Evolutionary conservation across 805 yeast genomes (phyloP), one percentile per base, ranked within the genome.

Genomic region (Hanseniaspora thailandica): DNA sequence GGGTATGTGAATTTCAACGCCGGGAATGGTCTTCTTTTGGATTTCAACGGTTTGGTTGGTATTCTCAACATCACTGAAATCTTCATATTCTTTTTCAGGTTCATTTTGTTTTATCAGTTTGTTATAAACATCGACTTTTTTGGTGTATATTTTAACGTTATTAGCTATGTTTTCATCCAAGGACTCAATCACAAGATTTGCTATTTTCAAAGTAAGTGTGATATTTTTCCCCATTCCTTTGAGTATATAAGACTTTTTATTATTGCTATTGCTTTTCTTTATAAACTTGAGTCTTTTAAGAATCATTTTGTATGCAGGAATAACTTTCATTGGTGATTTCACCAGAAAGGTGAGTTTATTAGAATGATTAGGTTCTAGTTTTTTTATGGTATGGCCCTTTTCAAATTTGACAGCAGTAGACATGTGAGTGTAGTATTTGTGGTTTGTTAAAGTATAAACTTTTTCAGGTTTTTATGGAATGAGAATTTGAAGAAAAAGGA

Each of bases 361-460:
- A 8, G n/a, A 33, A 81, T 72, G 54, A 84, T 69, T 59, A 81
- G 84, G n/a, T 63, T 67, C 2, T 93, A 94, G 4, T 88, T 84
- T 2, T 95, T 71, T 66, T 87, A 90, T 31, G 88, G 73, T 65
- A 89, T 88, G 83, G 86, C 81, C 59, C 84, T 82, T 2, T 94
- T 85, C 76, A 9, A 69, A 60, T 25, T 57, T 60, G 5, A 74
- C 71, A 8, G 15, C 22, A 19, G 40, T 19, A 9, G 7, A 7
- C 15, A n/a, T 34, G 17, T 30, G 9, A 28, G 6, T 28, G 33
- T 30, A 13, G 33, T 30, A 10, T 30, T 3, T 10, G 8, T 30
- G 13, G 12, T 30, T 4, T 30, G 33, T 30, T 3, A 30, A 30
- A 13, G n/a, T n/a, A n/a, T n/a, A n/a, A n/a, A n/a, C n/a, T n/a